These are phyloP conservation scores for Cercospora janseana DNA, from an alignment of 2,329 filamentous ascomycete genomes.

Conservation along the genomic window DNA sequence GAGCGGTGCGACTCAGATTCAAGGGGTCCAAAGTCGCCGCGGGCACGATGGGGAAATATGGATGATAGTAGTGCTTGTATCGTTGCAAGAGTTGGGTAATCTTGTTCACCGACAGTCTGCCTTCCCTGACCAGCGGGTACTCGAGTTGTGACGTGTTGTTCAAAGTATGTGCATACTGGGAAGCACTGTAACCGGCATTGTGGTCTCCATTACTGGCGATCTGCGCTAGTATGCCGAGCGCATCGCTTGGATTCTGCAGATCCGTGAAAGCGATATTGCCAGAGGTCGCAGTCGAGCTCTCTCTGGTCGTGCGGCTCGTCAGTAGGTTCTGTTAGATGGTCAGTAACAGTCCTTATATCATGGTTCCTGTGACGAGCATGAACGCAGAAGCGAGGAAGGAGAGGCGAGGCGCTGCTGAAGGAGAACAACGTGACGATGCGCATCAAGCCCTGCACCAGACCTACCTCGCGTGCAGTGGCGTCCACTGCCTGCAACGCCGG, in stretches of 20 bases:
- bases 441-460: too few relatives aligned
- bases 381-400: not conserved
- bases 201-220: slow-evolving; percentile 43
- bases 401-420: too few relatives aligned
- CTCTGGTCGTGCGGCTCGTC: slow-evolving; percentile 25
- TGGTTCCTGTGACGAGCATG: not conserved
- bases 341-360: slow-evolving; percentile 5
- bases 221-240: slow-evolving; percentile 49
- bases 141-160: slow-evolving; percentile 33
- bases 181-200: slow-evolving; percentile 4
- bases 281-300: slow-evolving; percentile 33
- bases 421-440: too few relatives aligned
- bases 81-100: slow-evolving; percentile 56
- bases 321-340: slow-evolving; percentile 10
- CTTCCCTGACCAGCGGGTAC: slow-evolving; percentile 46
- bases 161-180: slow-evolving; percentile 1
- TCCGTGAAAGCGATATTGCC: slow-evolving; percentile 42
- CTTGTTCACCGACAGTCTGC: slow-evolving; percentile 45
- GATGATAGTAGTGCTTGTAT: slow-evolving; percentile 65
- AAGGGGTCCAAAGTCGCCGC: slow-evolving; percentile 56
- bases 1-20: slow-evolving; percentile 56
- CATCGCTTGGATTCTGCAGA: slow-evolving; percentile 51
- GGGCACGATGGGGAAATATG: slow-evolving; percentile 67
- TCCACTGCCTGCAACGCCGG: slow-evolving; percentile 34
- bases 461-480: slow-evolving; percentile 20